These are phyloP conservation scores for Falciphora oryzae DNA, from an alignment of 2,329 filamentous ascomycete species.

Conservation along the genomic window DNA sequence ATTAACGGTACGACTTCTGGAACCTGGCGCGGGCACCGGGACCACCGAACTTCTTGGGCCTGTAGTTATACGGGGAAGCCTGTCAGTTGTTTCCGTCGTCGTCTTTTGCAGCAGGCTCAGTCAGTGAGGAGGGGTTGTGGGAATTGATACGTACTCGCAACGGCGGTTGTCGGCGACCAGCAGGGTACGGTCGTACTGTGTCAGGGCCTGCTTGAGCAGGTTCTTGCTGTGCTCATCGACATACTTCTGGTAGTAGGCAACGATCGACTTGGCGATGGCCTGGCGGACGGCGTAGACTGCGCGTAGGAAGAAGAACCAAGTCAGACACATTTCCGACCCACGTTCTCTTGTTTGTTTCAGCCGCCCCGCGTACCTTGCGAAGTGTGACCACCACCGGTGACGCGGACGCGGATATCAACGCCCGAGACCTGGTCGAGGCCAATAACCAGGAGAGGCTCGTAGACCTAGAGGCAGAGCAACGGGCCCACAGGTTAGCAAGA, in stretches of 20 bases:
- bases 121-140: conserved; percentile 62
- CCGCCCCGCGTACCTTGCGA: conserved; percentile 50
- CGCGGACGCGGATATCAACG: conserved; percentile 70
- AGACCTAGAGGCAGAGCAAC: conserved; percentile 55
- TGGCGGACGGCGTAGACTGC: conserved; percentile 80
- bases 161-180: conserved; percentile 99
- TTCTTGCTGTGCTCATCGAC: conserved; percentile 99
- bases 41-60: conserved; percentile 93
- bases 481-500: not conserved
- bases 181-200: conserved; percentile 64
- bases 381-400: conserved; percentile 94
- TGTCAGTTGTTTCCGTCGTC: not conserved
- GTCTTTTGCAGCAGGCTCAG: conserved; percentile 64
- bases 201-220: conserved; percentile 94
- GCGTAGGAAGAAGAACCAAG: not conserved
- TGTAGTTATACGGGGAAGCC: not conserved
- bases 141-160: conserved; percentile 56
- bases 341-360: not conserved
- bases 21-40: conserved; percentile 90
- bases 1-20: conserved; percentile 99
- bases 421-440: conserved; percentile 49
- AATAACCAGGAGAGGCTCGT: conserved; percentile 96
- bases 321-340: not conserved
- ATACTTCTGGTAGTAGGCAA: conserved; percentile 99
- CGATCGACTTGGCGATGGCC: conserved; percentile 95